Conservation (phyloP, 129 eudicot genomes). For the Chrysanthemum seticuspe region DNA sequence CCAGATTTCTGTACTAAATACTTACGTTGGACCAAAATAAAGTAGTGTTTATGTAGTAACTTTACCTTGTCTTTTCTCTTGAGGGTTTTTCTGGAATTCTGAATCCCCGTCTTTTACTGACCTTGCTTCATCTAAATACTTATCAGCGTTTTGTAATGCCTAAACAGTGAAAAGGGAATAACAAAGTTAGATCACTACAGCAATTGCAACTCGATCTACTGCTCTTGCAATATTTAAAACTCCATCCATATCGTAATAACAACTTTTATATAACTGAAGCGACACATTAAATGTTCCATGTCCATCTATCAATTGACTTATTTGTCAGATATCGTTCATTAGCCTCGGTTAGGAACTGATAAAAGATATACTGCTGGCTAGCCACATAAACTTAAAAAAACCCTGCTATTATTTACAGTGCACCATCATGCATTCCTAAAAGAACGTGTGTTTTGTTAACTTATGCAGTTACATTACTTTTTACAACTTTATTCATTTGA, state of each 20-base stretch:
- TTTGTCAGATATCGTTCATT: conserved; percentile 1
- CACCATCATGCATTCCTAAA: too few species aligned
- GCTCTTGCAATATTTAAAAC: neutral
- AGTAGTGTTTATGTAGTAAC: conserved; percentile 10
- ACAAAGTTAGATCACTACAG: conserved; percentile 4
- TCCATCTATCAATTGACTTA: neutral
- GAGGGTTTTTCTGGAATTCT: conserved; percentile 44
- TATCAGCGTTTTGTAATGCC: conserved; percentile 50
- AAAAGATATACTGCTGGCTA: neutral
- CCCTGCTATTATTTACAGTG: too few species aligned
- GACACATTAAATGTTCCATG: conserved; percentile 3
- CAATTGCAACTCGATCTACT: too few species aligned
- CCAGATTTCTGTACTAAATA: conserved; percentile 6
- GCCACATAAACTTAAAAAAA: too few species aligned
- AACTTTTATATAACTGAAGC: neutral
- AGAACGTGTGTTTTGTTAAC: too few species aligned
- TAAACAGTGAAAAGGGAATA: conserved; percentile 13
- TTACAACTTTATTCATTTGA: too few species aligned
- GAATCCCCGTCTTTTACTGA: conserved; percentile 40
- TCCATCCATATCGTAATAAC: neutral
- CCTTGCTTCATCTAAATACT: conserved; percentile 58
- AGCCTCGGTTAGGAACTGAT: neutral
- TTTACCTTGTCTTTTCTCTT: conserved; percentile 67
- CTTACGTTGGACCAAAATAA: neutral
- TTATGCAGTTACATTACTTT: too few species aligned